These are phyloP conservation scores for Aspergillus sp. DNA, from an alignment of 2,329 filamentous ascomycete genomes.

Conservation along the genomic window DNA sequence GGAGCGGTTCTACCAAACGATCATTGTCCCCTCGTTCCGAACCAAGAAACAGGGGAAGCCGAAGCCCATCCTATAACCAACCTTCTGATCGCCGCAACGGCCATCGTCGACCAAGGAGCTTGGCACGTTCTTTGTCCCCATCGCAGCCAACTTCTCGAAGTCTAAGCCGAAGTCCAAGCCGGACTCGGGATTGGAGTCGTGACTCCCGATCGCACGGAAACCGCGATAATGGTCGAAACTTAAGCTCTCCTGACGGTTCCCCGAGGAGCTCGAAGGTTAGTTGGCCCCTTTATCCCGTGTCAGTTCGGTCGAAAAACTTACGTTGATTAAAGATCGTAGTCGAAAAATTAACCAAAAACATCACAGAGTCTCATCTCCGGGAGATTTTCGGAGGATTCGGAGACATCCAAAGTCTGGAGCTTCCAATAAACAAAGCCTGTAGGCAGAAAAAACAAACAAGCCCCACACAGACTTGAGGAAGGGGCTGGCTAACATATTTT, in stretches of 20 bases:
- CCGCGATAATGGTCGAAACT: slow-evolving; percentile 29
- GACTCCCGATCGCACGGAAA: slow-evolving; percentile 37
- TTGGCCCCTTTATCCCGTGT: neutral
- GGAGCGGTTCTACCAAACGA: slow-evolving; percentile 29
- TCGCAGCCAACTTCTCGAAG: slow-evolving; percentile 33
- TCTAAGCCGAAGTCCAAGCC: slow-evolving; percentile 40
- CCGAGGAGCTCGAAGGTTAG: slow-evolving; percentile 39
- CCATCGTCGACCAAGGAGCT: slow-evolving; percentile 25
- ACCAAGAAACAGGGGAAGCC: slow-evolving; percentile 29
- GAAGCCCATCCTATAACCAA: slow-evolving; percentile 26
- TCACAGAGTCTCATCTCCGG: slow-evolving; percentile 80
- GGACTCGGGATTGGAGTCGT: slow-evolving; percentile 37
- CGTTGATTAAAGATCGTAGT: slow-evolving; percentile 72
- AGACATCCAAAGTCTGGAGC: slow-evolving; percentile 78
- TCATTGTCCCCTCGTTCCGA: slow-evolving; percentile 37
- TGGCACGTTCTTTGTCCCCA: slow-evolving; percentile 29
- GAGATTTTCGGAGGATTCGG: slow-evolving; percentile 94
- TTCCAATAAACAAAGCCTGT: slow-evolving; percentile 88
- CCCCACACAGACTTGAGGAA: too few relatives aligned
- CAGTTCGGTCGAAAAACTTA: neutral
- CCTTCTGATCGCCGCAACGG: slow-evolving; percentile 27
- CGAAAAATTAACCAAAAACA: slow-evolving; percentile 92
- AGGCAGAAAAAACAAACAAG: slow-evolving; percentile 32
- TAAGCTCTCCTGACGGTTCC: slow-evolving; percentile 21
- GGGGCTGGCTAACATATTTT: neutral